Evolutionary conservation across 495 filamentous ascomycete species (phyloP), one percentile per base, ranked within the genome.

Genomic region (Penicillium robsamsonii): DNA sequence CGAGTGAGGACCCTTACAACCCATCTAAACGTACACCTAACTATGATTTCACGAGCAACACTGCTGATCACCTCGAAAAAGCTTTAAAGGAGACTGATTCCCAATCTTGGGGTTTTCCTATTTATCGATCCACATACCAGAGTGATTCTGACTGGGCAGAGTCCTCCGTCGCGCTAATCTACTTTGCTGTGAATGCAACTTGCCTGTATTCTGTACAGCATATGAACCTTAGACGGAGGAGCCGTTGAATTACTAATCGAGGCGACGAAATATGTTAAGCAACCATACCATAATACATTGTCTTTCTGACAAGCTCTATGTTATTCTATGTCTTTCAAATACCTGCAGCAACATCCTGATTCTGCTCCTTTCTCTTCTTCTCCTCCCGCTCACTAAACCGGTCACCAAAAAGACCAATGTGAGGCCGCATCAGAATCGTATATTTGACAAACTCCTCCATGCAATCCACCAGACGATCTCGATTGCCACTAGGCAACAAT

Each of bases 401-500:
- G 70, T 90, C 87, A 22, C 70, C 80, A 72, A 89, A 87, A 24
- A 87, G 70, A 38, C 76, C 79, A 47, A 84, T 75, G 55, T 85
- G 78, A 29, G 81, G 79, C 51, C 84, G 70, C 81, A 89, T 85
- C 10, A 89, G 57, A 31, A 87, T 77, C 0, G 84, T 88, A 65
- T 87, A 88, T 64, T 88, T 88, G 4, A 89, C 85, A 73, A 91
- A 81, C 68, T 90, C 87, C 75, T 90, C 87, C 82, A 87, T 87
- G 56, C 85, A 88, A 74, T 91, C 87, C 17, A 90, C 87, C 51
- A 90, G 62, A 4, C 87, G 69, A 60, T 88, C 83, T 31, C 87
- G 66, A 61, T 88, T 88, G 0, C 78, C 74, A 70, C 85, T 84
- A 5, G 80, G 76, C 66, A 81, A 78, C 10, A 90, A 61, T 30